Base-by-base conservation (phyloP, 2,329 filamentous ascomycete genomes). In the Penicillium palitans region DNA sequence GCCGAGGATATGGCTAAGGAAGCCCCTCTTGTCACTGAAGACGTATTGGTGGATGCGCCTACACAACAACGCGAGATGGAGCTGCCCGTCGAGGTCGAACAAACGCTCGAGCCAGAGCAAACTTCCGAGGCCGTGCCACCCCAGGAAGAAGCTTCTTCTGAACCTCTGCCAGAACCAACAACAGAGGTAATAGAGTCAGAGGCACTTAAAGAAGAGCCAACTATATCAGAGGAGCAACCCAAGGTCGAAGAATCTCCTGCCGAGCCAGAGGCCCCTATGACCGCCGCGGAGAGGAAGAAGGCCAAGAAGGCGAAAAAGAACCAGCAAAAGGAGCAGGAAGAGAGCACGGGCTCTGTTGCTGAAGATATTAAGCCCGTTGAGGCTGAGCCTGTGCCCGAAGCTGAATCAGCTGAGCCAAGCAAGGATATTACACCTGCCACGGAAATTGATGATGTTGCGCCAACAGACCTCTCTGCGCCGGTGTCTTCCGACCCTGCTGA, bases 271-370 rank as follows among this genome's bases (percentile, higher is more conserved):
- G n/a, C 57, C 4, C 41, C 47, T 5, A 63, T 65, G 61, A 60
- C 61, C 8, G 57, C 62, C 15, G 59, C 62, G 12, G 52, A 65
- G 48, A 63, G 45, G 15, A 57, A 45, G 40, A 65, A 63, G 47
- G 61, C 62, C 7, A 65, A 65, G 55, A 65, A 63, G 46, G 55
- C 51, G 4, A 61, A 58, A 41, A 65, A 60, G 46, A 60, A 65
- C 50, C 55, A 64, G 48, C 61, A 63, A 17, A 53, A 60, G 6
- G 29, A 37, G 46, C 41, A 61, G 21, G 53, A 63, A 50, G 58
- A 57, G n/a, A 56, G 19, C 24, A 19, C 35, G 7, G 41, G 33
- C 21, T 31, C 53, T 25, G 15, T 27, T 51, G 27, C 47, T 12
- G 58, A 50, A 3, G 54, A 59, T n/a, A 19, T 40, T 12, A 33